These are phyloP conservation scores for Rheum nobile DNA, from an alignment of 148 eudicot genomes.

Conservation along the genomic window DNA sequence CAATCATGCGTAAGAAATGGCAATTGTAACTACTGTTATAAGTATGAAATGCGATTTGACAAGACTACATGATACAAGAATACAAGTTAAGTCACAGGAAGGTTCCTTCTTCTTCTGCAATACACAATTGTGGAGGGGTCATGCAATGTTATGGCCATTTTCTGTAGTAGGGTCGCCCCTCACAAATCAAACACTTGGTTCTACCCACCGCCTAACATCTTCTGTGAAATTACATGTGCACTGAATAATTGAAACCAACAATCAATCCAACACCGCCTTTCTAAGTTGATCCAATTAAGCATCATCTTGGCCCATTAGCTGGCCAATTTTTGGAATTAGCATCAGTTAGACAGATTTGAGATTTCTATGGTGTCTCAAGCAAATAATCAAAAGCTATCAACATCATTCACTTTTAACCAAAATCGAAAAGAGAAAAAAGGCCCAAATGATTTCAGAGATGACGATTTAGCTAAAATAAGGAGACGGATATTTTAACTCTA, in stretches of 20 bases:
- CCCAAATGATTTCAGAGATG: not conserved
- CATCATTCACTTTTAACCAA: constrained; percentile 1
- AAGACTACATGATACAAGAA: not conserved
- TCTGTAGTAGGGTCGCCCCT: not conserved
- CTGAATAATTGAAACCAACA: not conserved
- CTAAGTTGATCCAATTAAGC: not conserved
- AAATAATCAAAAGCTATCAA: not conserved
- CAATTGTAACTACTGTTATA: not conserved
- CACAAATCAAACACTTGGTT: not conserved
- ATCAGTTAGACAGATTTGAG: not conserved
- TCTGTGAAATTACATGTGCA: not conserved
- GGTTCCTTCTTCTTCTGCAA: not conserved
- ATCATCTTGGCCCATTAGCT: not conserved
- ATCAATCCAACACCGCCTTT: not conserved
- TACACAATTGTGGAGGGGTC: constrained; percentile 5
- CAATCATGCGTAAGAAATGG: not conserved
- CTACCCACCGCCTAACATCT: constrained; percentile 2
- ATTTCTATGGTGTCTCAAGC: no score
- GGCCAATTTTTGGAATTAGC: no score
- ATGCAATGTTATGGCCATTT: constrained; percentile 1
- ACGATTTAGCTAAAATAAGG: not conserved
- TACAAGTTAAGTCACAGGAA: constrained; percentile 4
- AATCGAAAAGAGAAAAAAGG: not conserved
- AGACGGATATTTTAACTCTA: not conserved
- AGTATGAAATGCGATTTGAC: constrained; percentile 2